These are phyloP conservation scores for Coemansia biformis DNA, from an alignment of 192 early-diverging fungal species.

Conservation along the genomic window DNA sequence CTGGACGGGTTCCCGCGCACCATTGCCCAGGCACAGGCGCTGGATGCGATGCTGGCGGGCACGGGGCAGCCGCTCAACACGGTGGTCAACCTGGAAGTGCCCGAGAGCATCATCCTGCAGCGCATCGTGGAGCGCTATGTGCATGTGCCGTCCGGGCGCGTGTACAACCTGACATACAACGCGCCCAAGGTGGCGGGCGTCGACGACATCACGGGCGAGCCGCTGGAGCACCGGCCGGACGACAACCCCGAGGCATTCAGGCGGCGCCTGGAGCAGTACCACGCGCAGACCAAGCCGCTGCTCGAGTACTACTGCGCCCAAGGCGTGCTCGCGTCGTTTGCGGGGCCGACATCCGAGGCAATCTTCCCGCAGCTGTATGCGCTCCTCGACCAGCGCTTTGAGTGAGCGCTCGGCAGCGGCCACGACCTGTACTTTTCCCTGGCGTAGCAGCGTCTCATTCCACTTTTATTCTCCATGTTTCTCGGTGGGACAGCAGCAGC, in stretches of 20 bases:
- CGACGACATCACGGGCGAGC: slow-evolving; percentile 95
- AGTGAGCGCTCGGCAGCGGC: slow-evolving; percentile 12
- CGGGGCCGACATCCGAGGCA: slow-evolving; percentile 80
- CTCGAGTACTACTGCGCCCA: slow-evolving; percentile 71
- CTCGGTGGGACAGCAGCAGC: no score
- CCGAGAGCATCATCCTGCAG: slow-evolving; percentile 81
- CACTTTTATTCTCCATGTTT: no score
- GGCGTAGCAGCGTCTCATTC: no score
- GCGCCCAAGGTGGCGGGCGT: slow-evolving; percentile 73
- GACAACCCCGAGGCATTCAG: slow-evolving; percentile 83
- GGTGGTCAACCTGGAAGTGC: slow-evolving; percentile 88
- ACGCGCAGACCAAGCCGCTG: slow-evolving; percentile 72
- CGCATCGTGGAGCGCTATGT: slow-evolving; percentile 94
- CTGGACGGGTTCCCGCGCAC: slow-evolving; percentile 92
- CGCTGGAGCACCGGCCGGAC: slow-evolving; percentile 77
- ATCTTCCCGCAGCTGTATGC: slow-evolving; percentile 81
- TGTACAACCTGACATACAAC: slow-evolving; percentile 92
- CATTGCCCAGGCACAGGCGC: slow-evolving; percentile 67
- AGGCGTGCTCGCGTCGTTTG: slow-evolving; percentile 63
- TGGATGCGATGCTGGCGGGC: slow-evolving; percentile 53
- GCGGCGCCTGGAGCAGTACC: slow-evolving; percentile 71
- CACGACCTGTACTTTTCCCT: no score
- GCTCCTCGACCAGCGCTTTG: slow-evolving; percentile 37
- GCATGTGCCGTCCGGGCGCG: slow-evolving; percentile 83
- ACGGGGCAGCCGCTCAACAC: slow-evolving; percentile 65